These are phyloP conservation scores for Linnemannia schmuckeri DNA, from an alignment of 192 early-diverging fungal species.

Conservation along the genomic window DNA sequence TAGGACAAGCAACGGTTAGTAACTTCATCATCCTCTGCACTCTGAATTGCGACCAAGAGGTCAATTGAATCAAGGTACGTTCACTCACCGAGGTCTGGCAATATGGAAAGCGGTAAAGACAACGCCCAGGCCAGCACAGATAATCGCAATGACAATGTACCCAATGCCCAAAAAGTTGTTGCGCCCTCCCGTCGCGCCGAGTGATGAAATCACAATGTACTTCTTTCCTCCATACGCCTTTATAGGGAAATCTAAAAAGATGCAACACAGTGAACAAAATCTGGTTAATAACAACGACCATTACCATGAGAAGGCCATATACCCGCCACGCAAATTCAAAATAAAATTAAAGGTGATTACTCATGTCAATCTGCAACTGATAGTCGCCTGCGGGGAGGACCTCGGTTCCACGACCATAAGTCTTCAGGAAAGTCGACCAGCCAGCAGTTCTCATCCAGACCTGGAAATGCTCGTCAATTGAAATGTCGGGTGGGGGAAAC, in stretches of 20 bases:
- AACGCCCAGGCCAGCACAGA: conserved; percentile 92
- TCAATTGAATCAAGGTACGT: neutral
- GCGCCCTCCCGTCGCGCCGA: conserved; percentile 92
- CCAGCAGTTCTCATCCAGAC: conserved; percentile 98
- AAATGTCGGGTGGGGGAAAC: conserved; percentile 79
- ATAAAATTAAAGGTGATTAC: conserved; percentile 57
- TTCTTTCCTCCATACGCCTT: conserved; percentile 93
- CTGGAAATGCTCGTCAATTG: conserved; percentile 82
- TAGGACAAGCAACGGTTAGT: neutral
- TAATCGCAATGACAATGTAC: conserved; percentile 89
- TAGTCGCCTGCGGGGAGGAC: conserved; percentile 77
- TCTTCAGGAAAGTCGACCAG: conserved; percentile 93
- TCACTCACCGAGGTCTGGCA: conserved; percentile 84
- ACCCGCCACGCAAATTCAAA: neutral
- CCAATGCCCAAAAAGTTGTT: conserved; percentile 96
- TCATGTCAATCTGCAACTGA: conserved; percentile 76
- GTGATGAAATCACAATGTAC: conserved; percentile 91
- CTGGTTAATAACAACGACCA: neutral
- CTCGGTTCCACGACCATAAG: conserved; percentile 83
- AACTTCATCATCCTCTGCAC: neutral
- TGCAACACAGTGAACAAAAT: neutral
- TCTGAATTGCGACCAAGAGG: too few species aligned
- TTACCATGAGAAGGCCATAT: neutral
- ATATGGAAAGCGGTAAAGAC: conserved; percentile 92
- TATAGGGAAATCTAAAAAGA: conserved; percentile 83